phyloP scores from a whole-genome alignment of 495 filamentous ascomycete genomes.

The Pseudevernia furfuracea region DNA sequence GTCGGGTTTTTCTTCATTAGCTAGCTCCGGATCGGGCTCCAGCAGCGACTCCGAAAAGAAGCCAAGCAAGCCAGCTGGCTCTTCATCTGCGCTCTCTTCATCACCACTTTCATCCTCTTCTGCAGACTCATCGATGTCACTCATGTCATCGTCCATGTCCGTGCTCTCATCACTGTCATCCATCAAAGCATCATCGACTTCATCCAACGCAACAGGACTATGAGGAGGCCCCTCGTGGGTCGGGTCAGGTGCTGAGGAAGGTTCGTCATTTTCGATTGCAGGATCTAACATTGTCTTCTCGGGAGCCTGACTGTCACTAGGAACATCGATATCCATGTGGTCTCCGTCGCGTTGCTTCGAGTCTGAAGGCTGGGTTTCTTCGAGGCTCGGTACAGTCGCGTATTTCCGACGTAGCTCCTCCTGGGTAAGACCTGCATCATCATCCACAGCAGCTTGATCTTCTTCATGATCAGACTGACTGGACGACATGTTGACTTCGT shows the following conservation, averaged over 20 bases:
- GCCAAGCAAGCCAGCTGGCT: conserved; percentile 48
- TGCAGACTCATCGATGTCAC: conserved; percentile 55
- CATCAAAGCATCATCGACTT: conserved; percentile 58
- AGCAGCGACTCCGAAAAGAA: conserved; percentile 49
- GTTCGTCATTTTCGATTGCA: background rate
- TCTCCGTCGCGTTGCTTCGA: background rate
- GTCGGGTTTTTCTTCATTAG: conserved; percentile 21
- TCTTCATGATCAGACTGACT: conserved; percentile 52
- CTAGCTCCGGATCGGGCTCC: conserved; percentile 26
- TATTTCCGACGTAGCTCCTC: conserved; percentile 78
- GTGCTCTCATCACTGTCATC: conserved; percentile 76
- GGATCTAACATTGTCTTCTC: background rate
- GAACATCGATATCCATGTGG: background rate
- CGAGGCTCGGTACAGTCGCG: conserved; percentile 49
- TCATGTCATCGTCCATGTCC: conserved; percentile 76
- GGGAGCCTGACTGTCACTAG: background rate
- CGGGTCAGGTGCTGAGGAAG: background rate
- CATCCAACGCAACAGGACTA: conserved; percentile 42
- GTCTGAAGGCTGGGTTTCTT: conserved; percentile 1
- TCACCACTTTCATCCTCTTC: conserved; percentile 40
- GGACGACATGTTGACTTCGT: conserved; percentile 69
- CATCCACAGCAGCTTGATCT: conserved; percentile 44
- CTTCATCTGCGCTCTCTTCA: conserved; percentile 44
- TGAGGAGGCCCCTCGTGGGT: background rate
- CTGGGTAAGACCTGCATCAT: conserved; percentile 68